Percentiles rank a stretch among this genome's conserved stretches.
These are phyloP conservation scores for Podaxis carcinomalis DNA, from an alignment of 768 basidiomycete species.

Conservation along the genomic window DNA sequence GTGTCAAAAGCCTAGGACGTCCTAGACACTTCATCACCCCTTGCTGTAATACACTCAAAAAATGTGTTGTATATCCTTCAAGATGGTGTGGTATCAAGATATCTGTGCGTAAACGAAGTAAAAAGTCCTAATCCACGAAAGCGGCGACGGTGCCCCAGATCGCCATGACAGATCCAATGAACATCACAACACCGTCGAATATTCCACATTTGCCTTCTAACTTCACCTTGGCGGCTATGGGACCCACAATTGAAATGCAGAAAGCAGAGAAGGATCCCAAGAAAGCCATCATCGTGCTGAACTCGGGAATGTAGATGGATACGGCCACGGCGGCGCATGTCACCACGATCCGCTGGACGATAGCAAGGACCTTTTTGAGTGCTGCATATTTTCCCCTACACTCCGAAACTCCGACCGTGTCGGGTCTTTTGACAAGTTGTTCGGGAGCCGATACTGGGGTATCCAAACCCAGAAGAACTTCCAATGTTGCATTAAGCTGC, in stretches of 20 bases:
- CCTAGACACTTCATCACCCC: not conserved
- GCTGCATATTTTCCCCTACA: conserved; percentile 20
- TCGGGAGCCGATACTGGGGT: conserved; percentile 30
- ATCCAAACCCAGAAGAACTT: conserved; percentile 71
- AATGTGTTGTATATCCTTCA: not conserved
- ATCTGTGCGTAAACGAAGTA: conserved; percentile 13
- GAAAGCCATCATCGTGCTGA: conserved; percentile 83
- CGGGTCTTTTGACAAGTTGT: conserved; percentile 32
- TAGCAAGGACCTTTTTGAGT: conserved; percentile 36
- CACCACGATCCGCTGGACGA: conserved; percentile 54
- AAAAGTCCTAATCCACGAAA: conserved; percentile 31
- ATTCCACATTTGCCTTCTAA: conserved; percentile 44
- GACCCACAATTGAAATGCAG: conserved; percentile 72
- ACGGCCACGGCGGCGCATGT: conserved; percentile 58
- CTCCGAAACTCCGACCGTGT: conserved; percentile 23
- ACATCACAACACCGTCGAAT: conserved; percentile 54
- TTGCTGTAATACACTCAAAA: not conserved
- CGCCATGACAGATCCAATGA: conserved; percentile 58
- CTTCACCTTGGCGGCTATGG: conserved; percentile 65
- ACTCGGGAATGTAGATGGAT: conserved; percentile 76
- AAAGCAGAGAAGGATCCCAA: conserved; percentile 87
- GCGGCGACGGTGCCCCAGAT: conserved; percentile 73
- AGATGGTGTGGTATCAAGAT: not conserved
- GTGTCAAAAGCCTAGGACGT: conserved; percentile 41
- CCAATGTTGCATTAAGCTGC: conserved; percentile 79